Evolutionary conservation across 1,139 yeast species (phyloP).

Genomic region (Sugiyamaella paludigena): DNA sequence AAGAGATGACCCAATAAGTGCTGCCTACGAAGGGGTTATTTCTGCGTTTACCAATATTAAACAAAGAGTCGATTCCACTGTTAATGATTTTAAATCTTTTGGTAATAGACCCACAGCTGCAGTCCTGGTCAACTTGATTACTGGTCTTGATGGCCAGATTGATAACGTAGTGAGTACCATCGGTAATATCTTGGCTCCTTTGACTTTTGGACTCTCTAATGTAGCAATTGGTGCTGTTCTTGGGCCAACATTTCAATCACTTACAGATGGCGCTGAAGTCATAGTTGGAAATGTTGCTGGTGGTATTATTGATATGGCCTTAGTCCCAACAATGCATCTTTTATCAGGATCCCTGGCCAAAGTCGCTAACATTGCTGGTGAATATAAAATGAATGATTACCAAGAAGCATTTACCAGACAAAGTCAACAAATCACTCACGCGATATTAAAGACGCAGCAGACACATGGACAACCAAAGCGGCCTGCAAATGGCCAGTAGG

Average conservation of each 20-base stretch:
- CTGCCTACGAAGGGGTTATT: conserved; percentile 18
- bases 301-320: conserved; percentile 25
- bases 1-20: conserved; percentile 6
- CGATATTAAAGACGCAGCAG: conserved; percentile 1
- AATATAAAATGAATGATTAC: conserved; percentile 13
- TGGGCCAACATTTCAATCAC: conserved; percentile 36
- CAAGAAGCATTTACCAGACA: conserved; percentile 14
- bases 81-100: conserved; percentile 19
- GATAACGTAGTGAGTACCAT: conserved; percentile 32
- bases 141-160: conserved; percentile 36
- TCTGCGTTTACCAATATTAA: conserved; percentile 27
- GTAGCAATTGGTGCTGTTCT: conserved; percentile 30
- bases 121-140: conserved; percentile 27
- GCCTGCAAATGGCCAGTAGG: neutral
- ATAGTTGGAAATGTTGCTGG: conserved; percentile 33
- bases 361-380: conserved; percentile 15
- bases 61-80: conserved; percentile 26
- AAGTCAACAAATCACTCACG: conserved; percentile 11
- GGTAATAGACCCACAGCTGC: conserved; percentile 31
- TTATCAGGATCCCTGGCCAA: conserved; percentile 21
- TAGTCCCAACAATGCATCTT: conserved; percentile 23
- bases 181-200: conserved; percentile 27
- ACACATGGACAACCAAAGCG: neutral
- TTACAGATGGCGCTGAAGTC: conserved; percentile 37
- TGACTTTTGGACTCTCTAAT: conserved; percentile 29